Evolutionary conservation across 2,329 filamentous ascomycete species (phyloP).

Genomic region (Stachybotrys chartarum): DNA sequence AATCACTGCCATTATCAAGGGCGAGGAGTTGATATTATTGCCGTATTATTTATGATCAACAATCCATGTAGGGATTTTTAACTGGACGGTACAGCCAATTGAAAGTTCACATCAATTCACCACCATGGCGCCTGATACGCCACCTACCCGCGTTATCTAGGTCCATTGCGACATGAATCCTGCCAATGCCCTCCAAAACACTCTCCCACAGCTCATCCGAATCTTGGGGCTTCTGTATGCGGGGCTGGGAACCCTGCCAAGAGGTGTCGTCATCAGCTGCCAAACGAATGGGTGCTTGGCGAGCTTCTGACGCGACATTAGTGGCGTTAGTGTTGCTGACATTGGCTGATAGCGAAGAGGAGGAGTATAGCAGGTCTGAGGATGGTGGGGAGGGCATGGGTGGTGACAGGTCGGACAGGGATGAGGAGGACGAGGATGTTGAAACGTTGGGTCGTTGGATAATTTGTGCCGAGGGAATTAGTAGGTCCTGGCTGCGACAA

Average conservation of each 20-base stretch:
- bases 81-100: neutral
- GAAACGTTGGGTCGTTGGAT: neutral
- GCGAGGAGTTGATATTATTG: no score
- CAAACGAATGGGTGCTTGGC: neutral
- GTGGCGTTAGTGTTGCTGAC: neutral
- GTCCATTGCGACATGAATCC: constrained; percentile 25
- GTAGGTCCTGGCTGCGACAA: neutral
- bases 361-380: neutral
- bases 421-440: neutral
- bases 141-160: constrained; percentile 31
- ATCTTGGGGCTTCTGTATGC: neutral
- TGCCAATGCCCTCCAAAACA: constrained; percentile 28
- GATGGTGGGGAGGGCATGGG: neutral
- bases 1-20: no score
- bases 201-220: constrained; percentile 20
- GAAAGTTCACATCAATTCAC: neutral
- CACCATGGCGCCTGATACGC: constrained; percentile 21
- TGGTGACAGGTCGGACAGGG: neutral
- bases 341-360: neutral
- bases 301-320: constrained; percentile 1
- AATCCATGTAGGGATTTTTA: neutral
- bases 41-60: neutral
- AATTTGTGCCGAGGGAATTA: constrained; percentile 4
- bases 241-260: neutral
- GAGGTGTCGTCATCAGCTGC: neutral